phyloP scores from a whole-genome alignment of 345 rosid species.

The Triadica sebifera region DNA sequence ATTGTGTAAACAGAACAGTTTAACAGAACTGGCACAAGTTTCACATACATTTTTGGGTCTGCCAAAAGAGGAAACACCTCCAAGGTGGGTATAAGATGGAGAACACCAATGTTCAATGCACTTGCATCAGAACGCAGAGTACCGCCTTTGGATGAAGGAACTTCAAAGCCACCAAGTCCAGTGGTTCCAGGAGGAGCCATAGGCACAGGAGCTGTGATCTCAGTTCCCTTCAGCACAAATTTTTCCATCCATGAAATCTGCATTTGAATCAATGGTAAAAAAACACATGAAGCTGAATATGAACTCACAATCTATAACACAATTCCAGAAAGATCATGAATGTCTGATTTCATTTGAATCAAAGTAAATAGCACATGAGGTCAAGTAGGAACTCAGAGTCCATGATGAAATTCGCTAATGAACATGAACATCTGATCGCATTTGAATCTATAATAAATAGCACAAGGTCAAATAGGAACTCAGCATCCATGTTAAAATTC shows the following conservation, averaged over 20 bases:
- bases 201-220: constrained; percentile 97
- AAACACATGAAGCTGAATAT: constrained; percentile 6
- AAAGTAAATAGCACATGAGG: neutral
- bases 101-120: constrained; percentile 91
- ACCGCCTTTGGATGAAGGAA: constrained; percentile 90
- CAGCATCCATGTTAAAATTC: neutral
- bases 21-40: constrained; percentile 12
- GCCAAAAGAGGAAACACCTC: constrained; percentile 91
- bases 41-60: constrained; percentile 71
- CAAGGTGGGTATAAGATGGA: constrained; percentile 91
- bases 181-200: constrained; percentile 94
- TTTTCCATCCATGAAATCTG: constrained; percentile 99
- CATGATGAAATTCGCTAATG: neutral
- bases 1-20: neutral
- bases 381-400: neutral
- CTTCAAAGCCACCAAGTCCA: constrained; percentile 99
- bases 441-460: neutral
- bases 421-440: neutral
- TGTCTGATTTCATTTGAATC: neutral
- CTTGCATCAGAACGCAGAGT: constrained; percentile 95
- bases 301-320: neutral
- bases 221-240: constrained; percentile 87
- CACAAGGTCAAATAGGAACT: neutral
- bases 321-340: constrained; percentile 5
- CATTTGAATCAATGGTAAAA: constrained; percentile 22